Base-by-base conservation (phyloP, 768 basidiomycete genomes). In the Pisolithus orientalis region DNA sequence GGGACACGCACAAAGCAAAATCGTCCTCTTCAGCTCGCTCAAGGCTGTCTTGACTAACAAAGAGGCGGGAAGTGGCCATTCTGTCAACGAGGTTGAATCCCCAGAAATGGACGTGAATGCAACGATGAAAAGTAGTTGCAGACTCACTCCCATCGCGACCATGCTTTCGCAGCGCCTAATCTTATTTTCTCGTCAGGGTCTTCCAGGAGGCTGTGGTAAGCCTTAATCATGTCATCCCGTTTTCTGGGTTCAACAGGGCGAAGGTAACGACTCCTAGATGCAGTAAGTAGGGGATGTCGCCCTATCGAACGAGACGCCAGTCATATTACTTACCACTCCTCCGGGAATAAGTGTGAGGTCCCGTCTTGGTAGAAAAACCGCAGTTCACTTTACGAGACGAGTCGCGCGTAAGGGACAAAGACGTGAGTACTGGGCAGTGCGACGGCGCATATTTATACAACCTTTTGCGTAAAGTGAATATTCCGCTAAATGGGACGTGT, bases 351-450 rank as follows among this genome's bases (percentile, higher is more conserved):
- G 64, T 87, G 83, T 5, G 84, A 85, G 10, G 89, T 71, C 13
- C 91, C 91, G 2, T 88, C 80, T 72, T 94, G 92, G 68, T 94
- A 96, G 75, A 96, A 95, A 75, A 94, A 97, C 17, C 80, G 77
- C 39, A 96, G 78, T 69, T 97, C 94, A 59, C 84, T 74, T n/a
- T 13, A 28, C 11, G 37, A 37, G 4, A 25, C 5, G 61, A 14
- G 56, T 52, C 16, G 45, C 17, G 37, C n/a, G 29, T 13, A 7
- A 25, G 47, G 39, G 28, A 27, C 16, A 9, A 47, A 39, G 38
- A 25, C 10, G 9, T 51, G 29, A 14, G 8, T 8, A 11, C 11
- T 21, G 14, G 13, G 14, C 31, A 27, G 28, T 42, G 42, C 38
- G 34, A 14, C 10, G 32, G 44, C 14, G 31, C 38, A 25, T 44